Evolutionary conservation across 305 asterid genomes (phyloP), one percentile per base, ranked within the genome.

Genomic region (Euphrasia arctica): DNA sequence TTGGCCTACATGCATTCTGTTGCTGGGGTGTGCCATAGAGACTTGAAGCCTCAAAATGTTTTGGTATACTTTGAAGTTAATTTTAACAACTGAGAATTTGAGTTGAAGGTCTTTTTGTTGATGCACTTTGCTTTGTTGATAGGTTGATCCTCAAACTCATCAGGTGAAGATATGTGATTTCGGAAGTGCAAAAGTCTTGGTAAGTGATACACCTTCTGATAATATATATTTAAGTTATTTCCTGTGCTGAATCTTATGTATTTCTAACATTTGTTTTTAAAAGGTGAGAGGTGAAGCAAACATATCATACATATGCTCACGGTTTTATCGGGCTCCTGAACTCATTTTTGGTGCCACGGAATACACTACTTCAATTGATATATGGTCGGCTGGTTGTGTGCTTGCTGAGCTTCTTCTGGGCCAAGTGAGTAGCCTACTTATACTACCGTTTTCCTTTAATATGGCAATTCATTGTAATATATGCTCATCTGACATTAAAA

Each of bases 361-460:
- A 64, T 91, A 91, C 74, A 80, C 91, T 42, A 77, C 91, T 10
- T 89, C 98, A 50, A 91, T 91, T 73, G 98, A 91, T 79, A 91
- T 91, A 64, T 91, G 98, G 98, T 91, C 98, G 15, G 97, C 97
- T 51, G 98, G 98, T 51, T 91, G 98, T 78, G 92, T 91, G 65
- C 95, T 91, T 59, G 98, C 95, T 67, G 98, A 91, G 82, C 97
- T 91, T 74, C 98, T 90, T 70, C 74, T 90, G 47, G 97, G 97
- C 68, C 93, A 90, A 86, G 97, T 90, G 72, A 70, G 78, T 74
- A 36, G 45, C 32, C 57, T 54, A 60, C 61, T 65, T 70, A 45
- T n/a, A 51, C 51, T 69, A 14, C 55, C 58, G 22, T 51, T n/a
- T n/a, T 8, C 68, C 58, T 5, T 32, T 60, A 29, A 14, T 34